Conservation (phyloP, 2,329 filamentous ascomycete species). For the Penicillium palitans region DNA sequence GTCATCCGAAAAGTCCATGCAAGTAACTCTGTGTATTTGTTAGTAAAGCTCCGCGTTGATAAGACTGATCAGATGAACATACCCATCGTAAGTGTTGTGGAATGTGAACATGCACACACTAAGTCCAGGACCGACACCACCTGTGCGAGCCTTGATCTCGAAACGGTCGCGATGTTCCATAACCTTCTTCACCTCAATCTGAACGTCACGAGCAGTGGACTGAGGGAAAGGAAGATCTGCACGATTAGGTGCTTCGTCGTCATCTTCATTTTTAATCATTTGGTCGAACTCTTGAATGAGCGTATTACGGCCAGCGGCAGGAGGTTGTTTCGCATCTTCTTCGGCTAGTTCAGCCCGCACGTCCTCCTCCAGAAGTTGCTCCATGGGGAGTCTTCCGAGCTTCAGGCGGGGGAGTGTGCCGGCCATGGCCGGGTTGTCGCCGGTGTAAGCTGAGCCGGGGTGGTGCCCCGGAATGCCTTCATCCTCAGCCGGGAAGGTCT, state of each 20-base stretch:
- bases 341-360: slow-evolving; percentile 84
- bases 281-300: slow-evolving; percentile 86
- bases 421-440: slow-evolving; percentile 57
- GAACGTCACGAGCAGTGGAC: slow-evolving; percentile 83
- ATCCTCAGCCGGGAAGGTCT: slow-evolving; percentile 64
- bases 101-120: slow-evolving; percentile 98
- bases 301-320: slow-evolving; percentile 67
- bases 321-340: slow-evolving; percentile 75
- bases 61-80: slow-evolving; percentile 35
- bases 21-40: slow-evolving; percentile 66
- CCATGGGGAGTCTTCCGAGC: slow-evolving; percentile 80
- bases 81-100: slow-evolving; percentile 93
- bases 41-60: slow-evolving; percentile 14
- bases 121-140: slow-evolving; percentile 77
- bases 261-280: slow-evolving; percentile 85
- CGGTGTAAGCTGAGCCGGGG: slow-evolving; percentile 62
- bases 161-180: slow-evolving; percentile 92
- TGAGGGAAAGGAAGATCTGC: slow-evolving; percentile 82
- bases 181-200: slow-evolving; percentile 91
- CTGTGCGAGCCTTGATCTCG: slow-evolving; percentile 78
- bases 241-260: slow-evolving; percentile 75
- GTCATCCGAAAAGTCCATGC: slow-evolving; percentile 93
- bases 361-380: slow-evolving; percentile 77
- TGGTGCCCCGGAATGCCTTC: slow-evolving; percentile 69
- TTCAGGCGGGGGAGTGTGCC: slow-evolving; percentile 64